Evolutionary conservation across 352 stramenopile genomes (phyloP).

Genomic region (Globisporangium perplexum): DNA sequence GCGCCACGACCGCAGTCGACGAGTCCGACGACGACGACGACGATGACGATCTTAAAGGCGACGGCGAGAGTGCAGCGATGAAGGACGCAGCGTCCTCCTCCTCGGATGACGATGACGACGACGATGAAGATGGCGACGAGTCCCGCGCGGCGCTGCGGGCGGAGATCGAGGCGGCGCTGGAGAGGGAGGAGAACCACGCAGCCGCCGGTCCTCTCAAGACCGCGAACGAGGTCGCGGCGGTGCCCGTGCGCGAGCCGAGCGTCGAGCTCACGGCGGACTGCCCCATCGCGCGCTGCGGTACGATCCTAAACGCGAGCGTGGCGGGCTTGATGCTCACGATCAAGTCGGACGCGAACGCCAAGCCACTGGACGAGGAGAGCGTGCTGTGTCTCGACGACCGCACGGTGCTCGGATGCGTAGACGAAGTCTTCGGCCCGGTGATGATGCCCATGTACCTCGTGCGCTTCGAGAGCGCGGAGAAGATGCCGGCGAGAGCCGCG

Average conservation of each 20-base stretch:
- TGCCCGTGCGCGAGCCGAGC: constrained; percentile 54
- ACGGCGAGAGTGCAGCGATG: not conserved
- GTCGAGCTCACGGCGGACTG: constrained; percentile 69
- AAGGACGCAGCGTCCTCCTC: constrained; percentile 12
- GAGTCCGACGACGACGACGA: constrained; percentile 18
- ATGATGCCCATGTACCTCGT: constrained; percentile 87
- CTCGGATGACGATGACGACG: constrained; percentile 7
- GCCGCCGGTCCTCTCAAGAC: constrained; percentile 43
- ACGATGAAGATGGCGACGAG: constrained; percentile 21
- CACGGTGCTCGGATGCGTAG: constrained; percentile 70
- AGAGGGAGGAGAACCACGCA: constrained; percentile 56
- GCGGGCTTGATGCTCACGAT: constrained; percentile 72
- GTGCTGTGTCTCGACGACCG: constrained; percentile 77
- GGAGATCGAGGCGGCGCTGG: constrained; percentile 75
- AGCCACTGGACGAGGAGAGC: constrained; percentile 74
- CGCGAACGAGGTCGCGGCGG: constrained; percentile 44
- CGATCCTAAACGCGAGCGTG: constrained; percentile 57
- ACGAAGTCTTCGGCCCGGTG: constrained; percentile 83
- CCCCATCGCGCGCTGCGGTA: constrained; percentile 63
- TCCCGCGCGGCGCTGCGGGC: constrained; percentile 37
- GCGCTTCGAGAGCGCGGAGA: constrained; percentile 58
- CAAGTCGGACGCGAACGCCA: constrained; percentile 52
- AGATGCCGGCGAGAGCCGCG: constrained; percentile 49
- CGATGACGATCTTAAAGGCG: constrained; percentile 15
- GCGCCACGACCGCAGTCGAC: constrained; percentile 1